Evolutionary conservation across 163 green algal species (phyloP), one percentile per base, ranked within the genome.

Genomic region (Scenedesmus sp.): DNA sequence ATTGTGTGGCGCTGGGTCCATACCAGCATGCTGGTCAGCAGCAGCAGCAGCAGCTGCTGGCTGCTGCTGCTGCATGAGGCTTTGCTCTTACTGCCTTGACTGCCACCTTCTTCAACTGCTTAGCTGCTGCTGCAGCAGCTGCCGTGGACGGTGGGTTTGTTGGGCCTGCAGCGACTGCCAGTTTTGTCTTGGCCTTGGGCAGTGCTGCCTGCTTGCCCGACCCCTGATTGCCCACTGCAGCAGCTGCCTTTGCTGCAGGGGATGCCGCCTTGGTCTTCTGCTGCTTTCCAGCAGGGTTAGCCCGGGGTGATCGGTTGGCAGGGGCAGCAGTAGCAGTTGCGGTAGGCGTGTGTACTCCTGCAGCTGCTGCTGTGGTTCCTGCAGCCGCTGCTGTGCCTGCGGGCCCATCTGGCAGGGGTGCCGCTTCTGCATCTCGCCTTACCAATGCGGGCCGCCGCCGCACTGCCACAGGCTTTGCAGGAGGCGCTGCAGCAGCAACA

Each of bases 81-180:
- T 76, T 76, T 76, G 65, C 65, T 76, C 65, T 18, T 40, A 76
- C 65, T 15, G 65, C 65, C 65, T 83, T 53, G 61, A 82, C n/a
- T 78, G 85, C n/a, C 35, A 78, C 49, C 2, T 49, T 37, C 85
- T 20, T 46, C 12, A 40, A n/a, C 49, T 44, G 51, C n/a, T 44
- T 86, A 0, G n/a, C 51, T n/a, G 68, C 65, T 76, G 85, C 68
- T 68, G 85, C 68, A 72, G 85, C 85, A 76, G 85, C 85, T 90
- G 85, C 43, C 26, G 42, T 6, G 24, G 79, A 30, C 1, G 79
- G 22, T 86, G 43, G 30, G 22, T 26, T 53, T n/a, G 40, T n/a
- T 56, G 80, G 18, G 16, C 72, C 5, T 51, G 35, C 72, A 49
- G 35, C 72, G 46, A 16, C 72, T 49, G 65, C 65, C 30, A 76